Conservation (phyloP, 805 yeast species). For the Phaffomyces opuntiae region DNA sequence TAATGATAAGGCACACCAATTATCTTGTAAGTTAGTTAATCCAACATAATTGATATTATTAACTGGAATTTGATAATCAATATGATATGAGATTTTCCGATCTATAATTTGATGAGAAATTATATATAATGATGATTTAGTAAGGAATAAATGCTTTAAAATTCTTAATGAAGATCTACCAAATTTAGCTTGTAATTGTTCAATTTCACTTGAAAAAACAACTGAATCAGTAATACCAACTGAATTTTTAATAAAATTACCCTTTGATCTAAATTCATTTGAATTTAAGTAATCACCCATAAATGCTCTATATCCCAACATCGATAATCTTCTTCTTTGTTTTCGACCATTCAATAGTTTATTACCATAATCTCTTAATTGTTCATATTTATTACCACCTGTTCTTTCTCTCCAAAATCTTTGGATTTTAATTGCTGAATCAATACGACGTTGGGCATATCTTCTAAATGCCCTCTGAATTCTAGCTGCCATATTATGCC, state of each 20-base stretch:
- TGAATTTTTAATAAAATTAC: constrained; percentile 65
- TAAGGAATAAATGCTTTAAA: constrained; percentile 66
- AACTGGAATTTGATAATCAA: constrained; percentile 60
- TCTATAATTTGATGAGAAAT: constrained; percentile 69
- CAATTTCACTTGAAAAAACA: constrained; percentile 78
- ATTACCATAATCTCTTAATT: constrained; percentile 80
- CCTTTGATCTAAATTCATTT: constrained; percentile 68
- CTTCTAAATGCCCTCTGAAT: constrained; percentile 97
- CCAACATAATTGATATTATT: constrained; percentile 53
- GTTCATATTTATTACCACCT: constrained; percentile 77
- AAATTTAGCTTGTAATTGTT: constrained; percentile 74
- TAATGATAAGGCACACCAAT: constrained; percentile 69
- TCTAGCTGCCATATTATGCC: constrained; percentile 97
- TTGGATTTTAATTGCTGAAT: constrained; percentile 79
- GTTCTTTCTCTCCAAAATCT: constrained; percentile 73
- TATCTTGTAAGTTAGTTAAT: constrained; percentile 76
- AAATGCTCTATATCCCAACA: constrained; percentile 81
- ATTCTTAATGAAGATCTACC: constrained; percentile 85
- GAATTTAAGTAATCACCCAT: constrained; percentile 93
- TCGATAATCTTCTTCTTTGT: constrained; percentile 83
- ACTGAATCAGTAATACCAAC: constrained; percentile 64
- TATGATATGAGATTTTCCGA: constrained; percentile 46
- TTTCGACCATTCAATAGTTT: constrained; percentile 64
- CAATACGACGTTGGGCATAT: constrained; percentile 70
- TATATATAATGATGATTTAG: constrained; percentile 55